Percentiles rank a stretch among this genome's conserved stretches.
Evolutionary conservation across 495 filamentous ascomycete genomes (phyloP).

Genomic region (Daldinia childiae): DNA sequence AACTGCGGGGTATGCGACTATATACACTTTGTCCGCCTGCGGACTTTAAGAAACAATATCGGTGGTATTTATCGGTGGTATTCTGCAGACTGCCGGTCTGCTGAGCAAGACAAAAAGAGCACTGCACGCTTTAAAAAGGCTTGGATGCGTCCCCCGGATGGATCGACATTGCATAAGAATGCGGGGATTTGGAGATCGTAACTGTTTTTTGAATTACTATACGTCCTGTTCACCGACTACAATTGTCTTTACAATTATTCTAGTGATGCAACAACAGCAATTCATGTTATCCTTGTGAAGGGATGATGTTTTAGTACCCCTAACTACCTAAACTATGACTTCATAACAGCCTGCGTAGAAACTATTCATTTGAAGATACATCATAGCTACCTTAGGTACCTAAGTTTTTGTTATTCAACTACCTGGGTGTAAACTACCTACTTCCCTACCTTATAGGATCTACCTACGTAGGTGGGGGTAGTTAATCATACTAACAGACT

Average conservation of each 20-base stretch:
- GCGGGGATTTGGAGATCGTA: conserved; percentile 21
- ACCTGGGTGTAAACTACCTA: background rate
- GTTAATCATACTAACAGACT: background rate
- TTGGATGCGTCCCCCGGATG: conserved; percentile 1
- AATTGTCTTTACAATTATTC: background rate
- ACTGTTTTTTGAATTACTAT: background rate
- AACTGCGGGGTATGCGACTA: conserved; percentile 23
- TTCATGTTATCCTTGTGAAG: background rate
- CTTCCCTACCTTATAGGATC: background rate
- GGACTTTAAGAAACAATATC: conserved; percentile 1
- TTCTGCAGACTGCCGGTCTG: background rate
- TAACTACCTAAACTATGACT: background rate
- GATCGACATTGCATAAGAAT: conserved; percentile 35
- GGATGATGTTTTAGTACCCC: background rate
- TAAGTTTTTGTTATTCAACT: background rate
- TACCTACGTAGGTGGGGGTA: conserved; percentile 7
- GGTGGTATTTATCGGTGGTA: conserved; percentile 2
- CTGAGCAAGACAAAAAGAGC: background rate
- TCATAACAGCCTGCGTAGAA: background rate
- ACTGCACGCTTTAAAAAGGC: too few relatives aligned
- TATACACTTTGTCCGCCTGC: conserved; percentile 3
- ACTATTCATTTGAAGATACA: background rate
- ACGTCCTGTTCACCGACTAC: conserved; percentile 7
- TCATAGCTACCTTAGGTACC: background rate
- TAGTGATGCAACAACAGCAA: background rate